phyloP scores from a whole-genome alignment of 1,284 basidiomycete species.

The Athelia psychrophila region DNA sequence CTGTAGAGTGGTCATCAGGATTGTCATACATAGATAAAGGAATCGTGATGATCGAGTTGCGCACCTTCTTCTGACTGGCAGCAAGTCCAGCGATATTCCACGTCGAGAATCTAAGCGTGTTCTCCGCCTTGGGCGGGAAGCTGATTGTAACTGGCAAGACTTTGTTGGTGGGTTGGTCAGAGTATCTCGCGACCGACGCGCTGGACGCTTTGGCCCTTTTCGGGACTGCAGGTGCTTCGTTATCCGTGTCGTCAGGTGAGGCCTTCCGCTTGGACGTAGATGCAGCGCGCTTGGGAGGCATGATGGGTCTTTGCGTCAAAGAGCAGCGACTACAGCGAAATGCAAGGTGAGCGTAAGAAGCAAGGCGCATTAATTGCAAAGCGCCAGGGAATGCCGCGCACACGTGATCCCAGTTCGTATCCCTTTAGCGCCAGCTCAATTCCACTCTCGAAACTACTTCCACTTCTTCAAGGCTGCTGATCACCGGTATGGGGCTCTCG shows the following conservation, averaged over 20 bases:
- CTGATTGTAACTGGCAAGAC: conserved; percentile 59
- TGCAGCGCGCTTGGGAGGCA: conserved; percentile 32
- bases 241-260: conserved; percentile 16
- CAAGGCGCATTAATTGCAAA: not conserved
- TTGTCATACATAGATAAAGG: conserved; percentile 1
- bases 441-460: not conserved
- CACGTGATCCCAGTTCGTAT: not conserved
- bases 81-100: conserved; percentile 79
- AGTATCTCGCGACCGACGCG: conserved; percentile 7
- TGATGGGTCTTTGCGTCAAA: conserved; percentile 6
- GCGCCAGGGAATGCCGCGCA: not conserved
- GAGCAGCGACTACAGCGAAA: not conserved
- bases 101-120: conserved; percentile 55
- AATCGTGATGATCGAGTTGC: conserved; percentile 1
- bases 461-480: no score
- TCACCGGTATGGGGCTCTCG: no score
- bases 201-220: conserved; percentile 24
- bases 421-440: not conserved
- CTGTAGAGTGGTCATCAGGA: conserved; percentile 29
- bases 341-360: not conserved
- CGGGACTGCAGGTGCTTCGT: conserved; percentile 13
- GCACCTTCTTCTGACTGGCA: conserved; percentile 70
- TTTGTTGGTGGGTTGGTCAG: conserved; percentile 69
- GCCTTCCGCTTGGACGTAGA: conserved; percentile 29
- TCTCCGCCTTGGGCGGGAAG: conserved; percentile 49